A percentile compares a stretch with the other conserved stretches of the same genome.
Conservation (phyloP, 768 basidiomycete species). For the Tephrocybe sp. region DNA sequence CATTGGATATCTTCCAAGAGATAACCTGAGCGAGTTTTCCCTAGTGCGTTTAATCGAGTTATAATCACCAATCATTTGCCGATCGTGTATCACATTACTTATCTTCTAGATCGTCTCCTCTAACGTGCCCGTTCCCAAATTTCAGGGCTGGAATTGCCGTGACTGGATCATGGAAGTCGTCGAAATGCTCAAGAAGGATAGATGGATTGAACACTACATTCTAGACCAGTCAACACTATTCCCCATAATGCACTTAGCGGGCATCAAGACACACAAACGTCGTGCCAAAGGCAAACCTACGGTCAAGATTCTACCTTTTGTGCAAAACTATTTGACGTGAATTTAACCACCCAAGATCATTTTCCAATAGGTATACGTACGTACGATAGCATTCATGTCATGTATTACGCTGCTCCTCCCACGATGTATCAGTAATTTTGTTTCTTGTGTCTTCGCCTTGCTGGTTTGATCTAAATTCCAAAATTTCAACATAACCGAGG, state of each 20-base stretch:
- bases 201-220: background rate
- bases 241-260: background rate
- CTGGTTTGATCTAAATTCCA: no score
- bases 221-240: background rate
- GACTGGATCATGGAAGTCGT: slow-evolving; percentile 11
- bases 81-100: background rate
- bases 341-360: no score
- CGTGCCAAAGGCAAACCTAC: background rate
- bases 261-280: slow-evolving; percentile 1
- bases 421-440: no score
- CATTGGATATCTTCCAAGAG: slow-evolving; percentile 1
- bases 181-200: background rate
- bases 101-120: background rate
- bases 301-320: background rate
- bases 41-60: background rate
- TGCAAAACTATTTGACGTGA: no score
- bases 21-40: slow-evolving; percentile 1
- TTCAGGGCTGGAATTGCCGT: slow-evolving; percentile 10
- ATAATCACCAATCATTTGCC: background rate
- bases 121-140: background rate
- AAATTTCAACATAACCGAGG: no score
- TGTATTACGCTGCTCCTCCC: no score
- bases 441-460: no score
- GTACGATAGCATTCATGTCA: no score
- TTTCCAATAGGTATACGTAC: no score